Percentiles rank a stretch among this genome's conserved stretches.
Conservation (phyloP, 2,329 filamentous ascomycete genomes). For the Emmonsiellopsis sp. region DNA sequence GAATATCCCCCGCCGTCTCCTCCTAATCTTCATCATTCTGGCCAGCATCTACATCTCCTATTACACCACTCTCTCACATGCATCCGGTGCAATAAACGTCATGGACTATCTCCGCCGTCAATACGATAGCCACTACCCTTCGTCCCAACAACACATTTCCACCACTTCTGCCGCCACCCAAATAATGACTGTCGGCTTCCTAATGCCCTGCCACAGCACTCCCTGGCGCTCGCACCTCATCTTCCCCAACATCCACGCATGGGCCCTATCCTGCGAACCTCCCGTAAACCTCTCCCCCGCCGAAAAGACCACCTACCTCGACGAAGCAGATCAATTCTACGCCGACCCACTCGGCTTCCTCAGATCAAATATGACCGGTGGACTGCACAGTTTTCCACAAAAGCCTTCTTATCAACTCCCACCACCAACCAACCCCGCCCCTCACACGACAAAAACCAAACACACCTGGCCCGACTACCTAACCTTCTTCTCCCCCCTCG, state of each 20-base stretch:
- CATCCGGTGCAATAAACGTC: slow-evolving; percentile 68
- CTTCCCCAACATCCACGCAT: slow-evolving; percentile 63
- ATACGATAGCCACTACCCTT: slow-evolving; percentile 45
- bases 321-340: slow-evolving; percentile 92
- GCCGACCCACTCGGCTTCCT: slow-evolving; percentile 53
- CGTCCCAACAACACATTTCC: neutral
- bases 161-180: slow-evolving; percentile 4
- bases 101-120: slow-evolving; percentile 65
- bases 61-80: slow-evolving; percentile 70
- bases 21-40: slow-evolving; percentile 51
- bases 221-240: slow-evolving; percentile 88
- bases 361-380: slow-evolving; percentile 40
- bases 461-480: slow-evolving; percentile 42
- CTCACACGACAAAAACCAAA: slow-evolving; percentile 4
- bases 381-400: slow-evolving; percentile 24
- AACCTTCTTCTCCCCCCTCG: slow-evolving; percentile 50
- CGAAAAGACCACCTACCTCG: slow-evolving; percentile 62
- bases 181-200: slow-evolving; percentile 58
- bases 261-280: slow-evolving; percentile 84
- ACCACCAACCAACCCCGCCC: neutral
- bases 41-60: slow-evolving; percentile 62
- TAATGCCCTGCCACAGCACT: slow-evolving; percentile 93
- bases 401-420: slow-evolving; percentile 22
- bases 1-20: slow-evolving; percentile 38
- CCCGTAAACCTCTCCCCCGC: slow-evolving; percentile 57